Evolutionary conservation across 768 basidiomycete species (phyloP), one percentile per base, ranked within the genome.

Genomic region (Kwoniella heveanensis): DNA sequence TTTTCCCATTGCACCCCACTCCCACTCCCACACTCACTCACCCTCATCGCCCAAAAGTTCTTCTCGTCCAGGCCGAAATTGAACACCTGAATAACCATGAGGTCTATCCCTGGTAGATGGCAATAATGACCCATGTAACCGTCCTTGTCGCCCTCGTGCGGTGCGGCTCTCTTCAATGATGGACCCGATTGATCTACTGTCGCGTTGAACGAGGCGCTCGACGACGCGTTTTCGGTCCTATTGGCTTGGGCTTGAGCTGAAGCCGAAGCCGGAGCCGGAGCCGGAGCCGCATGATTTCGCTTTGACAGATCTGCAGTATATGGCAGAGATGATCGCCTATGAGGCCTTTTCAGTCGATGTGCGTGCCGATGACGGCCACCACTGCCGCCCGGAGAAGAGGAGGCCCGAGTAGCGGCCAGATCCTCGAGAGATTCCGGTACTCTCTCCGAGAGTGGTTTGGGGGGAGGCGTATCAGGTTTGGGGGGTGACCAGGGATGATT

Each of bases 51-150:
- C 69, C 69, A 69, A 46, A 64, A 68, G 9, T 57, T 54, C 30
- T 68, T 67, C 57, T 61, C 47, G 50, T 71, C 72, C 44, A 67
- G 53, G 22, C 73, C 73, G 57, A 70, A 75, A 26, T 75, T 64
- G 62, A 72, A 72, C 25, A 70, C 60, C 29, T 68, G 67, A 4
- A 75, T 59, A 39, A 75, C 48, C 62, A 75, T 57, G 7, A 75
- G 60, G 48, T 72, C 73, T 52, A 70, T 46, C 25, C 64, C 63
- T 2, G 62, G 65, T 2, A 69, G 49, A 32, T 64, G 67, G 50
- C 73, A 75, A 26, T 64, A 61, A 55, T 68, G 68, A 36, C 49
- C 48, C 48, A 51, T 49, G 39, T 60, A 60, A 44, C 58, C 58
- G 21, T 22, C 24, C 26, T 22, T 32, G 21, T 60, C 37, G 1